Conservation (phyloP, 805 yeast genomes). For the Ogataea corticis region DNA sequence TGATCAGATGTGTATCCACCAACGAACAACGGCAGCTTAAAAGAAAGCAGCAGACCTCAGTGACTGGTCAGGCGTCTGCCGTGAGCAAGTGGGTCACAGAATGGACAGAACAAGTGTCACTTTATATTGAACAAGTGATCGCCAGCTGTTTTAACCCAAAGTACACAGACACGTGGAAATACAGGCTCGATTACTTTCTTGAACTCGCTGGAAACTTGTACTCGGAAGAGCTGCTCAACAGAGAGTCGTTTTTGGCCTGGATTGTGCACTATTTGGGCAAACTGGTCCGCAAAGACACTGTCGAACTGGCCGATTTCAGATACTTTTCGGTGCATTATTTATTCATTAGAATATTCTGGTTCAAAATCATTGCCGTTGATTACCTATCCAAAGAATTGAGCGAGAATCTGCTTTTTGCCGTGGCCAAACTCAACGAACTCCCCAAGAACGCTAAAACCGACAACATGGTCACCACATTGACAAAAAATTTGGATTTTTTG, state of each 20-base stretch:
- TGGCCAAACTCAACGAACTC: conserved; percentile 22
- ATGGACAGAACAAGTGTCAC: conserved; percentile 85
- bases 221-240: conserved; percentile 66
- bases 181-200: conserved; percentile 58
- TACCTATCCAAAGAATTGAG: conserved; percentile 64
- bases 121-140: conserved; percentile 53
- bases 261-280: conserved; percentile 50
- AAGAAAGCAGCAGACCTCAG: conserved; percentile 39
- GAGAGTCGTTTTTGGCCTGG: conserved; percentile 62
- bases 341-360: conserved; percentile 70
- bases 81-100: conserved; percentile 73
- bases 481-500: conserved; percentile 33
- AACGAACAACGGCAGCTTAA: conserved; percentile 67
- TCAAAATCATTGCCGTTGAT: conserved; percentile 55
- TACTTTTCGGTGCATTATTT: conserved; percentile 40
- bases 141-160: conserved; percentile 38
- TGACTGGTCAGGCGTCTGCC: conserved; percentile 29
- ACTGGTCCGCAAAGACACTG: conserved; percentile 18
- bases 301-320: conserved; percentile 23
- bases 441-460: conserved; percentile 17
- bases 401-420: conserved; percentile 49
- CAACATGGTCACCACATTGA: conserved; percentile 21
- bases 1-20: conserved; percentile 81
- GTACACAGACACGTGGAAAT: conserved; percentile 42
- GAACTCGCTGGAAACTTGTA: conserved; percentile 64